These are phyloP conservation scores for Cinchona pubescens DNA, from an alignment of 257 asterid genomes.

Conservation along the genomic window DNA sequence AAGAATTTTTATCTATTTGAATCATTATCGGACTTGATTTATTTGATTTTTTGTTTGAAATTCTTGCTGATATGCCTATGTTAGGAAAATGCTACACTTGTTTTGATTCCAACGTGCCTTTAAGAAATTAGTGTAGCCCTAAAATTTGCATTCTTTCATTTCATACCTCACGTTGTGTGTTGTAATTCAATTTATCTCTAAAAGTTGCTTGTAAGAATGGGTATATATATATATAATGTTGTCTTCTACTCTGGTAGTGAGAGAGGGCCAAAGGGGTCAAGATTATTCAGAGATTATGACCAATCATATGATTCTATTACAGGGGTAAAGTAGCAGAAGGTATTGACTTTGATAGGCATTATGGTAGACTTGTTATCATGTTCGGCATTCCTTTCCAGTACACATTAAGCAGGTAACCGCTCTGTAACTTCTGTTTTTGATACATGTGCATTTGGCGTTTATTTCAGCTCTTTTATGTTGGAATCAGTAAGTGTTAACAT, in stretches of 20 bases:
- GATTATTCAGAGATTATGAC: conserved; percentile 1
- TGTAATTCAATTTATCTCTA: too few species aligned
- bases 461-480: background rate
- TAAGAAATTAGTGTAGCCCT: background rate
- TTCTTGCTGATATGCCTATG: background rate
- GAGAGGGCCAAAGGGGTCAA: background rate
- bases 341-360: conserved; percentile 96
- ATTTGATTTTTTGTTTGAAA: background rate
- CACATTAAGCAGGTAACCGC: conserved; percentile 72
- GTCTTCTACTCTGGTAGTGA: background rate
- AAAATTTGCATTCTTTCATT: too few species aligned
- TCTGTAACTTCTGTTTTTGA: background rate
- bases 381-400: conserved; percentile 95
- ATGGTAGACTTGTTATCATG: conserved; percentile 98
- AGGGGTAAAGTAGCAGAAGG: conserved; percentile 99
- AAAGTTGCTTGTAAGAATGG: too few species aligned
- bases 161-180: too few species aligned
- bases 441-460: background rate
- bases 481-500: background rate
- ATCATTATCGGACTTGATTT: background rate
- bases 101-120: background rate
- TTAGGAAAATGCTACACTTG: background rate
- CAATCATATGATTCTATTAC: conserved; percentile 23
- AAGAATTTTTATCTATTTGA: background rate
- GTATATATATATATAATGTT: too few species aligned